Percentiles rank a stretch among this genome's conserved stretches.
phyloP scores from a whole-genome alignment of 2,329 filamentous ascomycete species.

The Colletotrichum tamarilloi region DNA sequence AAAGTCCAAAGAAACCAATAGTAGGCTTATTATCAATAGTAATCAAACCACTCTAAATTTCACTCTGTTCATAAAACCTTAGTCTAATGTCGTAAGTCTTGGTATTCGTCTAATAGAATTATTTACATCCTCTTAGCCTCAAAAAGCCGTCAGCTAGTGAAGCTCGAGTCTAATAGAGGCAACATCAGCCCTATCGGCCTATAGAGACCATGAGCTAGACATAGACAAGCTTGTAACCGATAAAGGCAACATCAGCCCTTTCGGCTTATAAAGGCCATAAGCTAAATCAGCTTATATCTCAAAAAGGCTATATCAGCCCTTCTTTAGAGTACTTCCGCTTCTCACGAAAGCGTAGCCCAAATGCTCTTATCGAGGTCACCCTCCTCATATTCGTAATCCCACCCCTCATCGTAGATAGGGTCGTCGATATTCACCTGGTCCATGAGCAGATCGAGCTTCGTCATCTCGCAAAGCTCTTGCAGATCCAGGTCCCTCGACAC shows the following conservation, averaged over 20 bases:
- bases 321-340: neutral
- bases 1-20: no score
- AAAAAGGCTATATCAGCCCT: neutral
- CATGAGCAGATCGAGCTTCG: slow-evolving; percentile 33
- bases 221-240: neutral
- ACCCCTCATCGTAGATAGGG: slow-evolving; percentile 45
- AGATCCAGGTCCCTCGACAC: slow-evolving; percentile 43
- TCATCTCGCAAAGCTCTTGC: slow-evolving; percentile 35
- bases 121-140: neutral
- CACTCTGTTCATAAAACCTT: no score
- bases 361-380: neutral
- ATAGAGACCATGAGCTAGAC: neutral
- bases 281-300: neutral
- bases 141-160: neutral
- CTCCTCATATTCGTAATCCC: slow-evolving; percentile 48
- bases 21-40: no score
- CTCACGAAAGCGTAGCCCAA: neutral
- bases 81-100: neutral
- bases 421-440: slow-evolving; percentile 42
- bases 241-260: neutral
- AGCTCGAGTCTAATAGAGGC: neutral
- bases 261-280: neutral
- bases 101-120: neutral
- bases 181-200: neutral
- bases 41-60: no score